Evolutionary conservation across 352 stramenopile species (phyloP), one percentile per base, ranked within the genome.

Genomic region (Halophytophthora polymorphica): DNA sequence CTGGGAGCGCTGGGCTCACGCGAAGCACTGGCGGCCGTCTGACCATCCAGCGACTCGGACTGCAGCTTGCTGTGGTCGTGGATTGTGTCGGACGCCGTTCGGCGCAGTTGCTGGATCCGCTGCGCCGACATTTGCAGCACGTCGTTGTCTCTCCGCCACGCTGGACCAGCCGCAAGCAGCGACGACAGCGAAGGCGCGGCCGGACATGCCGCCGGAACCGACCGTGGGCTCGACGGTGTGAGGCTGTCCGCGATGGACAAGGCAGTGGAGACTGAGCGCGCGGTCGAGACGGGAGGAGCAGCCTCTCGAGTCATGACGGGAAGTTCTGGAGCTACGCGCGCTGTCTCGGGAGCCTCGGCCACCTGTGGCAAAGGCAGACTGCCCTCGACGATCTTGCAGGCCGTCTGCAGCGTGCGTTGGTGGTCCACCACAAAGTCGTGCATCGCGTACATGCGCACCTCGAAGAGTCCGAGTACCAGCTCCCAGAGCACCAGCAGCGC

Each of bases 351-450:
- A 6, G 50, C 48, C 18, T 47, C 58, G n/a, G 37, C 2, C 19
- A 48, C 46, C 15, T 52, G 25, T 4, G 57, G 38, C 14, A 45
- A 50, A n/a, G 50, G 34, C 12, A 55, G 19, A 31, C 44, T 64
- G 8, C 45, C 57, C 39, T 71, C 58, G 4, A 71, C 40, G 35
- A 74, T 71, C 53, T 74, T 71, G 8, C 58, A 42, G 3, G 53
- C 57, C 1, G 65, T 71, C 38, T 58, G 44, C 2, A 74, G 17
- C 4, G 65, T 69, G 8, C 39, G 53, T 17, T 36, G 36, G 11
- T 58, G 53, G 28, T 71, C 57, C 14, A 58, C 51, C 3, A 71
- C 61, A 28, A 69, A 71, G 14, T 53, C 56, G 29, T 74, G 58
- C 0, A n/a, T 53, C 14, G 57, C 41, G 23, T 71, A 71, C 43